Evolutionary conservation across 495 filamentous ascomycete genomes (phyloP), one percentile per base, ranked within the genome.

Genomic region (Neohortaea acidophila): DNA sequence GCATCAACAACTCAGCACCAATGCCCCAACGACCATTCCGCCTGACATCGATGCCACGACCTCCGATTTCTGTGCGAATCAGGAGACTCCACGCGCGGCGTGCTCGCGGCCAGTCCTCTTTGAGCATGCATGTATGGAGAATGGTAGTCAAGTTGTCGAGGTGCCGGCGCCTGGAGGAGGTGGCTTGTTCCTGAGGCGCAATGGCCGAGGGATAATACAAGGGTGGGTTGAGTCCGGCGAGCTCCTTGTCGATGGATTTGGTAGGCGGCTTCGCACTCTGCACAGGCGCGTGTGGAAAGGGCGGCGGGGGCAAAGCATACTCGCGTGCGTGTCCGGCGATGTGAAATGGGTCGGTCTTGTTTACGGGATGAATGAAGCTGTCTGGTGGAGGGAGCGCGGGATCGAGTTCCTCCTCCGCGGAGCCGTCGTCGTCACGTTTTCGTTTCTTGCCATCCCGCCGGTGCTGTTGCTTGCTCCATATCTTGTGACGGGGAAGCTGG

Each of bases 1-100:
- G 64, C 20, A 80, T 60, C 32, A 81, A 51, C 30, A 83, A 62
- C 47, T 82, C 78, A 12, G 76, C 77, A 19, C 77, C 78, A 30
- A 83, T 69, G 11, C 74, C 75, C 78, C 78, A 83, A 39, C 70
- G 58, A 6, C 60, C 66, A 39, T 65, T 63, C 14, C 35, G 58
- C 21, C 75, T 62, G 2, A 73, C 53, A 55, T 81, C 74, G 15
- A 75, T 47, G n/a, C 56, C 50, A 11, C 50, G 50, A 1, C 75
- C 69, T 33, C 51, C 50, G 18, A 68, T 51, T 31, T 72, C 61
- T 32, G 69, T 64, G 17, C 76, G 67, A 26, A 82, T 50, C 18
- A 81, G 56, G 51, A 81, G 54, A 5, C 67, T 69, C 73, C 72
- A 80, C 12, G 76, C 75, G 49, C 72, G 62, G 21, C 67, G 66